A percentile compares a stretch with the other conserved stretches of the same genome.
phyloP scores from a whole-genome alignment of 495 filamentous ascomycete species.

The Penicillium chermesinum region DNA sequence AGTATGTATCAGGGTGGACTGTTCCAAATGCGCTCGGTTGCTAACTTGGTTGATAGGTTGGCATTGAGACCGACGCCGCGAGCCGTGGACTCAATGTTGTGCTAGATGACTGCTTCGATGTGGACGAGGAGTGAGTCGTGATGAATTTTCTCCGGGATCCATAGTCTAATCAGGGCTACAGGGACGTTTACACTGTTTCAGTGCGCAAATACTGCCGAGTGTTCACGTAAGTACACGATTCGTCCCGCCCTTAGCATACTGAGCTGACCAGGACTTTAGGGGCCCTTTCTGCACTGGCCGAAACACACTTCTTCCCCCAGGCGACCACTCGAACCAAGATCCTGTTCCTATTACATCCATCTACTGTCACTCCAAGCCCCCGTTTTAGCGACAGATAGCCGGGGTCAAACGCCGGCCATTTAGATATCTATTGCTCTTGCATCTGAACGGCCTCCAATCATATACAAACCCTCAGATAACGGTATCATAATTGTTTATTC shows the following conservation, averaged over 20 bases:
- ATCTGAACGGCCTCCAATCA: too few relatives aligned
- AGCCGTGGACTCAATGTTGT: constrained; percentile 18
- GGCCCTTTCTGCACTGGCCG: constrained; percentile 25
- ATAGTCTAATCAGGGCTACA: too few relatives aligned
- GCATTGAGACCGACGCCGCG: constrained; percentile 18
- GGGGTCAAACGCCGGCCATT: too few relatives aligned
- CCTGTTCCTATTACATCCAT: constrained; percentile 25
- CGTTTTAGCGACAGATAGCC: constrained; percentile 8
- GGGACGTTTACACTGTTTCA: constrained; percentile 21
- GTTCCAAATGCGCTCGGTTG: background rate
- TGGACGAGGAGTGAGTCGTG: constrained; percentile 27
- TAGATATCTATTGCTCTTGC: too few relatives aligned
- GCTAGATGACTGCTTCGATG: constrained; percentile 21
- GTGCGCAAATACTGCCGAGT: constrained; percentile 21
- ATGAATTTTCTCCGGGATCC: too few relatives aligned
- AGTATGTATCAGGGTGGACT: constrained; percentile 1
- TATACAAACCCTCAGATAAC: too few relatives aligned
- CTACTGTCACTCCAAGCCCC: constrained; percentile 18
- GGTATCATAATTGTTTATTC: too few relatives aligned
- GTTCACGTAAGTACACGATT: constrained; percentile 20
- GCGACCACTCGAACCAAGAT: constrained; percentile 21
- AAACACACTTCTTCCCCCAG: constrained; percentile 22
- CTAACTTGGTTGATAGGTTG: constrained; percentile 13
- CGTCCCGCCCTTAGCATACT: background rate
- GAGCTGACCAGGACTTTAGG: constrained; percentile 3